Evolutionary conservation across 208 protist genomes (phyloP), one percentile per base, ranked within the genome.

Genomic region (Naegleria lovaniensis): DNA sequence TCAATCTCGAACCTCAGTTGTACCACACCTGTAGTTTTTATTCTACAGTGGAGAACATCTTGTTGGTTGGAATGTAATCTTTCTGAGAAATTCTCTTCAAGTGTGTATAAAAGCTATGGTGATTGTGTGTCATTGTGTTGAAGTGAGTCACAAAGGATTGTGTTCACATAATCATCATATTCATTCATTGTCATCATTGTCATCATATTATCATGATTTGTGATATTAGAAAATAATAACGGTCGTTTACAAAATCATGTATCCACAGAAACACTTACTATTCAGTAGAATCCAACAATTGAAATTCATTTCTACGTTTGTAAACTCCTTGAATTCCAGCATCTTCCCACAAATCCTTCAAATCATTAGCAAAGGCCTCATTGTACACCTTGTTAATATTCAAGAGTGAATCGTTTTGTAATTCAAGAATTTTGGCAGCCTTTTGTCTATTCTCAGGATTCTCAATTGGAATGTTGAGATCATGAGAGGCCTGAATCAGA

Each of bases 21-120:
- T 22, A 94, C 93, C 41, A 97, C 97, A 88, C 96, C 96, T 39
- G 96, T 97, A 0, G 96, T 97, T 55, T 93, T 94, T 19, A 96
- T 92, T 59, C 96, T 92, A 22, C 93, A 93, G 36, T 93, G 88
- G 59, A 97, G 91, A 16, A 97, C 92, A 91, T 97, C 96, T 90
- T 96, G 90, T 67, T 94, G 92, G 52, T 89, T 16, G 95, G 95
- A n/a, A 94, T 87, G 91, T 95, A 97, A 41, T 92, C 90, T 75
- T 25, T 33, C 33, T 85, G 1, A 33, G n/a, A 48, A 41, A 93
- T 85, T 48, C 91, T n/a, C 15, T 91, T 38, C 13, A 92, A 40
- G 39, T 90, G 15, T 22, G 19, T 84, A 75, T 51, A 91, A 38
- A 67, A 83, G 16, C 67, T 79, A 9, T 36, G 1, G 43, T 48